A percentile compares a stretch with the other conserved stretches of the same genome.
These are phyloP conservation scores for Sanghuangporus baumii DNA, from an alignment of 1,284 basidiomycete genomes.

Conservation along the genomic window DNA sequence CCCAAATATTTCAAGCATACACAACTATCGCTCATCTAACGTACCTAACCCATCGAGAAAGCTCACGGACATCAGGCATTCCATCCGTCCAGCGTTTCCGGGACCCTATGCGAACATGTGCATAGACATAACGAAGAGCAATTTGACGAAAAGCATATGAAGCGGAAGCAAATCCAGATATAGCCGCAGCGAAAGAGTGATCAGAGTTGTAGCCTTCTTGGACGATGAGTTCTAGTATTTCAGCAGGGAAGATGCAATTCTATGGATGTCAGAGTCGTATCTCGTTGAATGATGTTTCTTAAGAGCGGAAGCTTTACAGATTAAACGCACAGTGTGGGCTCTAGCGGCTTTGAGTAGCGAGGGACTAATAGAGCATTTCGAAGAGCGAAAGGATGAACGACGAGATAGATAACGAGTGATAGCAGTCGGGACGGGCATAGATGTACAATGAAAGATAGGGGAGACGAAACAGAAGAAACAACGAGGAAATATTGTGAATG, in stretches of 20 bases:
- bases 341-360: not conserved
- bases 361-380: conserved; percentile 9
- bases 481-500: not conserved
- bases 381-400: conserved; percentile 9
- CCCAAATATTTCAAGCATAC: not conserved
- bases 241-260: conserved; percentile 15
- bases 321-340: conserved; percentile 4
- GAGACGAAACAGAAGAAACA: not conserved
- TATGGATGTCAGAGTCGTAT: not conserved
- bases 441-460: not conserved
- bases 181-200: conserved; percentile 3
- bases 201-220: conserved; percentile 3
- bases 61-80: conserved; percentile 10
- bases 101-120: conserved; percentile 10
- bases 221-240: conserved; percentile 16
- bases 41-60: conserved; percentile 11
- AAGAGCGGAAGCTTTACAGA: not conserved
- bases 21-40: not conserved
- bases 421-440: conserved; percentile 9
- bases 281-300: not conserved
- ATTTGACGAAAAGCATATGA: conserved; percentile 14
- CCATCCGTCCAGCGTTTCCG: conserved; percentile 11
- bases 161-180: conserved; percentile 17
- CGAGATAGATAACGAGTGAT: conserved; percentile 2
- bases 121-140: conserved; percentile 10